A percentile compares a stretch with the other conserved stretches of the same genome.
Conservation (phyloP, 2,329 filamentous ascomycete species). For the Aspergillus piperis region DNA sequence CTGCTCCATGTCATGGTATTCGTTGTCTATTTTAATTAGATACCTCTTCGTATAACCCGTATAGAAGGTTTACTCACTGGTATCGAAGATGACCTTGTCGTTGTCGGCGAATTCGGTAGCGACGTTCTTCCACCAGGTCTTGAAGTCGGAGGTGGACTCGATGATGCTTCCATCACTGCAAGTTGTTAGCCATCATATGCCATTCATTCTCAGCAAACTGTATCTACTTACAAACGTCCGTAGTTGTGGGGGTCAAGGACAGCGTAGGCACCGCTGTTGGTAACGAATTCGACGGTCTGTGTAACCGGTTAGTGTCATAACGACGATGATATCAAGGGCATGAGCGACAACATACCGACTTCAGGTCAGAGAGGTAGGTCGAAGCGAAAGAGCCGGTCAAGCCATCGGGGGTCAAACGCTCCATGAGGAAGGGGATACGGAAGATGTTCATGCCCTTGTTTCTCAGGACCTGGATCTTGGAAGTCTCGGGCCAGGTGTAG, state of each 20-base stretch:
- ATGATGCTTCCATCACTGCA: conserved; percentile 29
- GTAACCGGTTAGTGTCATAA: conserved; percentile 1
- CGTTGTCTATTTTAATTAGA: conserved; percentile 53
- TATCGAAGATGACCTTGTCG: conserved; percentile 62
- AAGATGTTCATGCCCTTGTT: conserved; percentile 60
- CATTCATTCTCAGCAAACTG: background rate
- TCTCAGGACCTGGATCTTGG: conserved; percentile 54
- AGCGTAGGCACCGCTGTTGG: conserved; percentile 53
- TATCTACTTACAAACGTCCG: conserved; percentile 41
- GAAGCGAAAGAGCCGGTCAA: conserved; percentile 48
- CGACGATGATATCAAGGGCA: background rate
- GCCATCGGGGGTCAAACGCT: conserved; percentile 51
- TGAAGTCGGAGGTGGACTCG: conserved; percentile 53
- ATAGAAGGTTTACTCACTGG: conserved; percentile 39
- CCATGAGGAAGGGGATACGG: conserved; percentile 59
- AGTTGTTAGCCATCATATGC: background rate
- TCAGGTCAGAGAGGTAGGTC: conserved; percentile 47
- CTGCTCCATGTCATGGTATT: conserved; percentile 66
- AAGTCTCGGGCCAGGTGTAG: conserved; percentile 63
- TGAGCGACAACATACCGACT: conserved; percentile 18
- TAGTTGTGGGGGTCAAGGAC: conserved; percentile 65
- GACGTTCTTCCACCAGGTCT: conserved; percentile 59
- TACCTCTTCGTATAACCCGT: conserved; percentile 31
- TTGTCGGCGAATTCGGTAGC: conserved; percentile 58
- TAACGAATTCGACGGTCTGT: conserved; percentile 41